Evolutionary conservation across 139 green algal genomes (phyloP).

Genomic region (Medakamo hakoo): DNA sequence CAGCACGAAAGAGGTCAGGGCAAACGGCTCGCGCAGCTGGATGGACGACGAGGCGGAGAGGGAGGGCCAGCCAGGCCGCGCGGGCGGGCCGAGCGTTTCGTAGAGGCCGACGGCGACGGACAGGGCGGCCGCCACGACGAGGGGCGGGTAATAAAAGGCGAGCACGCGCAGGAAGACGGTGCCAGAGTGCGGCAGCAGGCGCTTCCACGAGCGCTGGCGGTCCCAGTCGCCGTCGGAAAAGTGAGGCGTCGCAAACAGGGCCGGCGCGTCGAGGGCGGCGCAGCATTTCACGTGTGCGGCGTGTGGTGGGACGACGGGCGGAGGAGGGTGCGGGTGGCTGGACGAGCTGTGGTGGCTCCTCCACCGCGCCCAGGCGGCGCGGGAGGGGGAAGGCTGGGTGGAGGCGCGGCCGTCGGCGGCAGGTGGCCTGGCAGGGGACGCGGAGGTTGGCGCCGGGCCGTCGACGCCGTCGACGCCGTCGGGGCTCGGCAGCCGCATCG

Average conservation of each 20-base stretch:
- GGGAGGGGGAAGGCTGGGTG: too few relatives aligned
- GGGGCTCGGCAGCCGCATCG: too few relatives aligned
- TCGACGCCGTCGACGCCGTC: too few relatives aligned
- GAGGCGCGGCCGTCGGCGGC: too few relatives aligned
- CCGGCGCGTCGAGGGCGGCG: background rate
- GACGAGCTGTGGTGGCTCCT: too few relatives aligned
- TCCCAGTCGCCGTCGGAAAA: background rate
- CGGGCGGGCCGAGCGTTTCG: background rate
- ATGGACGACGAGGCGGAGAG: too few relatives aligned
- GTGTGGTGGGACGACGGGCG: background rate
- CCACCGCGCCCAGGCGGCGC: too few relatives aligned
- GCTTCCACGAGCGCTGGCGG: background rate
- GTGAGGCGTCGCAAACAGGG: background rate
- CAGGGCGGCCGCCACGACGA: background rate
- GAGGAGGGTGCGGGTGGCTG: too few relatives aligned
- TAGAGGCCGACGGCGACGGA: background rate
- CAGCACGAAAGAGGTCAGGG: slow-evolving; percentile 25
- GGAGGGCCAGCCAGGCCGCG: background rate
- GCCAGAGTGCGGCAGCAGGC: background rate
- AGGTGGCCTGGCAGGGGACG: too few relatives aligned
- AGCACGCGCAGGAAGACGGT: background rate
- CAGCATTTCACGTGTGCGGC: background rate
- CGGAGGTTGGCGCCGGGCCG: too few relatives aligned
- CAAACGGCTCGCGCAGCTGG: slow-evolving; percentile 17
- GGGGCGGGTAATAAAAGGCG: background rate